Conservation (phyloP, 148 eudicot genomes). For the Cornus suecica region DNA sequence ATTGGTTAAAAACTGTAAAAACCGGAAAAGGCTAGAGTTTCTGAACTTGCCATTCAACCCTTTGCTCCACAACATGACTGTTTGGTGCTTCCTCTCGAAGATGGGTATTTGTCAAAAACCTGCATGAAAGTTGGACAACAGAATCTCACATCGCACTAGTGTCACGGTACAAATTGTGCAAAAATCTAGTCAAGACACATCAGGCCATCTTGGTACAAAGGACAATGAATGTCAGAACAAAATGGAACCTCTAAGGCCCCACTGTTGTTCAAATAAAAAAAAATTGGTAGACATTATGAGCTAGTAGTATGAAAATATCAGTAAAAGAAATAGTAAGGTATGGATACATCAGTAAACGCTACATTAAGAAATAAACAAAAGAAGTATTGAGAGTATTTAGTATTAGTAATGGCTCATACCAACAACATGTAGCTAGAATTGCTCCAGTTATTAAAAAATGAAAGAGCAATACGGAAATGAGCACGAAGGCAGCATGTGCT, state of each 20-base stretch:
- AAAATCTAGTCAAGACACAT: neutral
- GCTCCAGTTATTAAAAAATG: slow-evolving; percentile 69
- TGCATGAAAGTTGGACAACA: slow-evolving; percentile 18
- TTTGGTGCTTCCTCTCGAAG: slow-evolving; percentile 94
- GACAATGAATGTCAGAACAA: neutral
- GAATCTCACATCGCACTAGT: neutral
- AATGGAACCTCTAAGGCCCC: neutral
- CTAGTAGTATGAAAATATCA: neutral
- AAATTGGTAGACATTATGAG: neutral
- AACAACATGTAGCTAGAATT: slow-evolving; percentile 70
- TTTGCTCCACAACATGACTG: slow-evolving; percentile 96
- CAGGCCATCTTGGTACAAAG: neutral
- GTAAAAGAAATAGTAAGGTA: neutral
- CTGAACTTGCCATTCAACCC: slow-evolving; percentile 91
- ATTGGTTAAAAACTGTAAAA: neutral
- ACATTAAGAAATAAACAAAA: neutral
- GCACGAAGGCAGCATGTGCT: slow-evolving; percentile 81
- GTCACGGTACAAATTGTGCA: neutral
- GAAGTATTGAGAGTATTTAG: neutral
- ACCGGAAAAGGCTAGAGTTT: slow-evolving; percentile 8
- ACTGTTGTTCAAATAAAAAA: neutral
- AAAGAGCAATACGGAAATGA: slow-evolving; percentile 67
- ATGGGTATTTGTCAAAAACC: slow-evolving; percentile 94
- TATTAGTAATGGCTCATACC: slow-evolving; percentile 42
- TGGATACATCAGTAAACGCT: neutral